Evolutionary conservation across 2,329 filamentous ascomycete species (phyloP).

Genomic region (Huntiella savannae): DNA sequence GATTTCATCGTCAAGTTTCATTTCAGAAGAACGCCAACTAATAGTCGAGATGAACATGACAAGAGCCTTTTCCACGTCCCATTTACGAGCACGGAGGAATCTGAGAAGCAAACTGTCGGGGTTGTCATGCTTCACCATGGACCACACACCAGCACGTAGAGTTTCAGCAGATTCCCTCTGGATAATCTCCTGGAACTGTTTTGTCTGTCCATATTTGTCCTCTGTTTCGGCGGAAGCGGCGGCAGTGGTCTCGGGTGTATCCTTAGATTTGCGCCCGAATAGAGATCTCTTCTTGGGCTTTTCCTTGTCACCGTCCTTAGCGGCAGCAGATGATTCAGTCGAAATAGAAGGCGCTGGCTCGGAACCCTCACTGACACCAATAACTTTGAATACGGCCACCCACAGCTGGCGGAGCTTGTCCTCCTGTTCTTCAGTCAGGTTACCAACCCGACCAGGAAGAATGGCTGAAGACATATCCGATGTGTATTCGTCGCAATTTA

Average conservation of each 20-base stretch:
- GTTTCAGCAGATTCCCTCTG: constrained; percentile 58
- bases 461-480: constrained; percentile 17
- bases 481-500: too few species aligned
- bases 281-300: constrained; percentile 58
- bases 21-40: constrained; percentile 69
- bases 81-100: constrained; percentile 78
- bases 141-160: constrained; percentile 69
- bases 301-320: constrained; percentile 34
- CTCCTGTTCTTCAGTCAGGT: constrained; percentile 76
- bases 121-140: constrained; percentile 87
- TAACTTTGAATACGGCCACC: constrained; percentile 56
- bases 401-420: constrained; percentile 77
- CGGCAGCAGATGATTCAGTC: constrained; percentile 16
- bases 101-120: constrained; percentile 69
- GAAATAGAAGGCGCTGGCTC: constrained; percentile 12
- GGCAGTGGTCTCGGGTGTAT: constrained; percentile 26
- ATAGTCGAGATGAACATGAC: constrained; percentile 90
- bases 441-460: constrained; percentile 54
- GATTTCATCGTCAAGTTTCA: constrained; percentile 79
- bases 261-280: constrained; percentile 44
- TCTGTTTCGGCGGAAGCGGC: constrained; percentile 35
- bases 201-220: constrained; percentile 84
- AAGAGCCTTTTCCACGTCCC: constrained; percentile 84
- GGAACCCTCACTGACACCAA: constrained; percentile 26
- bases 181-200: constrained; percentile 68